Conservation (phyloP, 176 grass and related monocot genomes). For the Paspalum notatum region DNA sequence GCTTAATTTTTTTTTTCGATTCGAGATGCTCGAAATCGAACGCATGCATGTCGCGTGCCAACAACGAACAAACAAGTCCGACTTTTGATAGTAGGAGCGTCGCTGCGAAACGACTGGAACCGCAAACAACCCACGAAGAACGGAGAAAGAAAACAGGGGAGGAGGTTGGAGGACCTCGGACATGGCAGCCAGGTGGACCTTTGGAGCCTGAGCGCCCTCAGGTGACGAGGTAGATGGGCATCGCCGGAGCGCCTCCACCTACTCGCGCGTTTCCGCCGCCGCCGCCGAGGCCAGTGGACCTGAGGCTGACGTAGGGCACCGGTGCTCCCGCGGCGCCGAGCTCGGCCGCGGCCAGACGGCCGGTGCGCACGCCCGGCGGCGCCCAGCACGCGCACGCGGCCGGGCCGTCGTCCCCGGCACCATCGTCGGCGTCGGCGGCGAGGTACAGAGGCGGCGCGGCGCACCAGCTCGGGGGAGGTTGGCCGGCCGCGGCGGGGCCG, state of each 20-base stretch:
- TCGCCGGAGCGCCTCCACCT: not conserved
- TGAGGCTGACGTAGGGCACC: conserved; percentile 54
- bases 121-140: too few species aligned
- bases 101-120: too few species aligned
- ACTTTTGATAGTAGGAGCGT: too few species aligned
- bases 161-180: too few species aligned
- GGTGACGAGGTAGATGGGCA: conserved; percentile 75
- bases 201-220: conserved; percentile 29
- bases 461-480: too few species aligned
- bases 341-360: conserved; percentile 47
- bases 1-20: too few species aligned
- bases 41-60: too few species aligned
- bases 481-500: not conserved
- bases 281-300: conserved; percentile 8
- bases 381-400: conserved; percentile 41
- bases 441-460: conserved; percentile 36
- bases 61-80: too few species aligned
- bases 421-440: conserved; percentile 17
- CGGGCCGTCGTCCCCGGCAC: not conserved
- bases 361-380: conserved; percentile 40
- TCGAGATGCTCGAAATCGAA: too few species aligned
- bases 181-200: not conserved
- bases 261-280: not conserved
- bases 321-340: conserved; percentile 21
- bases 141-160: too few species aligned